Base-by-base conservation (phyloP, 768 basidiomycete genomes). In the Agaricus subrufescens region DNA sequence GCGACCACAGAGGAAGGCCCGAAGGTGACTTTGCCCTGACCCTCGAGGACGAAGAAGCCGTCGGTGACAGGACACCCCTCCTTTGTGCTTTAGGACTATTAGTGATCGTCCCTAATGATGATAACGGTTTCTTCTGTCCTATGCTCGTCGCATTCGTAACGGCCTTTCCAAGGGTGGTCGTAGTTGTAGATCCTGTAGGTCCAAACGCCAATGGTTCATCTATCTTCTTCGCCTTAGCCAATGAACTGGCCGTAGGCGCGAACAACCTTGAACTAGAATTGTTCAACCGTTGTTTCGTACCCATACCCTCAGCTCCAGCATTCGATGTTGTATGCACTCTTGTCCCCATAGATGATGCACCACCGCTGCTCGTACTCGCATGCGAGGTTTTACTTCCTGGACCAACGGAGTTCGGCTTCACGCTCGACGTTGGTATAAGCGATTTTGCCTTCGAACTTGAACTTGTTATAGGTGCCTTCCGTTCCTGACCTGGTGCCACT, bases 241-340 rank as follows among this genome's bases (percentile, higher is more conserved):
- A 70, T 1, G 89, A 91, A 62, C 87, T 89, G 1, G 85, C 88
- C 0, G 89, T 91, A 0, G 89, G 89, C 0, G 88, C 87, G 50
- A 87, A 71, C 11, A 91, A 72, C 38, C 84, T 78, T 2, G 76
- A 78, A 2, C 69, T 64, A 0, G 71, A 62, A 6, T 62, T 63
- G 50, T 42, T 48, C 1, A 43, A 25, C n/a, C 27, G 2, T 40
- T 12, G 8, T 62, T 69, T 75, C 37, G 62, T 46, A 19, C 74
- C 72, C 68, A 75, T 66, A 50, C 73, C 65, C 31, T 31, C 48
- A 54, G 3, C 6, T 4, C 11, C 3, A 46, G 7, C 2, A 34
- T 26, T 50, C 30, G 43, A 64, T 11, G 60, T 50, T 7, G 61
- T 50, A 19, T 65, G 69, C 51, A 51, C 60, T 30, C 73, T 68